These are phyloP conservation scores for Polyporus tsugae DNA, from an alignment of 1,284 basidiomycete species.

Conservation along the genomic window DNA sequence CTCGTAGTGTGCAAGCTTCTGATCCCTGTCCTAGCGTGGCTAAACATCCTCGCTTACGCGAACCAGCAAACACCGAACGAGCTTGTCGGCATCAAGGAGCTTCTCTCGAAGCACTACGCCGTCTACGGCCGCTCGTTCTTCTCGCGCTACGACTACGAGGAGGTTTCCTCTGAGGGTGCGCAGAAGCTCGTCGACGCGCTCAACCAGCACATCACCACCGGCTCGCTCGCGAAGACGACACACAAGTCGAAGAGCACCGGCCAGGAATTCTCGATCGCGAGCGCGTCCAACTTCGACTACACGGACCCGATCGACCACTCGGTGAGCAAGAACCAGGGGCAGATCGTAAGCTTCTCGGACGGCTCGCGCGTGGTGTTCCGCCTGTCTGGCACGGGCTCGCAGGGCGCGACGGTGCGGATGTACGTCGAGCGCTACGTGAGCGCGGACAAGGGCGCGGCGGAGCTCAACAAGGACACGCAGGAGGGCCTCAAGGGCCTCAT, in stretches of 20 bases:
- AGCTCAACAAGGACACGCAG: conserved; percentile 82
- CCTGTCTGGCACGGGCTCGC: conserved; percentile 93
- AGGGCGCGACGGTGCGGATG: conserved; percentile 94
- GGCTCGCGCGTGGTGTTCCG: conserved; percentile 96
- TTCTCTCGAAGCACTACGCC: conserved; percentile 88
- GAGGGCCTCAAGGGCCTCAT: conserved; percentile 95
- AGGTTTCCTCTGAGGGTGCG: conserved; percentile 92
- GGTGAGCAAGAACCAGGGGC: conserved; percentile 95
- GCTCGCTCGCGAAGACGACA: conserved; percentile 71
- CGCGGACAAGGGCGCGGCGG: conserved; percentile 72
- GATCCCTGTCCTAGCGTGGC: conserved; percentile 76
- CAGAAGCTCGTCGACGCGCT: conserved; percentile 86
- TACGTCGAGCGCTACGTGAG: conserved; percentile 93
- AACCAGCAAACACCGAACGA: conserved; percentile 84
- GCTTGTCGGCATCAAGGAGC: conserved; percentile 87
- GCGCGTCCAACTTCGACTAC: conserved; percentile 92
- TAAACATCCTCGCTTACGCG: conserved; percentile 95
- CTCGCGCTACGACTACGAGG: conserved; percentile 99
- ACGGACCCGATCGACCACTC: conserved; percentile 97
- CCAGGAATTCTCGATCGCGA: conserved; percentile 82
- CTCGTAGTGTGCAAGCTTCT: background rate
- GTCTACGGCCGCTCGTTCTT: conserved; percentile 98
- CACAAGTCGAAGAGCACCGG: conserved; percentile 74
- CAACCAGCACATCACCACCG: conserved; percentile 73
- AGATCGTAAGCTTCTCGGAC: conserved; percentile 91